These are phyloP conservation scores for Monilinia laxa DNA, from an alignment of 2,329 filamentous ascomycete genomes.

Conservation along the genomic window DNA sequence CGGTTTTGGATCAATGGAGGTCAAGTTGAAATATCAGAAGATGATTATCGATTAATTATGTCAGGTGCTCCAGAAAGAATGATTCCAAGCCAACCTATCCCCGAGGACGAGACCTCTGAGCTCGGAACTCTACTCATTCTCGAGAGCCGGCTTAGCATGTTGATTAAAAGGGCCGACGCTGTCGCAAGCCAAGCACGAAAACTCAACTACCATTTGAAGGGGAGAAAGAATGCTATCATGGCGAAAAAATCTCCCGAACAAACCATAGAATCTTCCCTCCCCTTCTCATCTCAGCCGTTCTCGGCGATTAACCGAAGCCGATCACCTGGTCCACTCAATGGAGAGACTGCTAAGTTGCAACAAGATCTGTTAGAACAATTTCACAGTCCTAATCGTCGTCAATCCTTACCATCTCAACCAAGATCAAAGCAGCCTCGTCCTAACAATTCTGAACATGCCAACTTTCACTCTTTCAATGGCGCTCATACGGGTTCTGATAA, in stretches of 20 bases:
- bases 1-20: conserved; percentile 80
- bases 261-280: conserved; percentile 24
- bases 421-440: conserved; percentile 28
- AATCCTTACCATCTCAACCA: conserved; percentile 28
- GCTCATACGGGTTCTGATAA: conserved; percentile 31
- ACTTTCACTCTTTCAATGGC: conserved; percentile 27
- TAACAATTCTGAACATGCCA: conserved; percentile 22
- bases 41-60: conserved; percentile 81
- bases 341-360: conserved; percentile 44
- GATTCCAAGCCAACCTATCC: conserved; percentile 76
- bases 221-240: conserved; percentile 70
- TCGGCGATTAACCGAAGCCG: conserved; percentile 43
- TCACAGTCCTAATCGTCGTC: conserved; percentile 35
- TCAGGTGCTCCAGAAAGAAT: conserved; percentile 81
- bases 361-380: conserved; percentile 58
- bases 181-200: conserved; percentile 71
- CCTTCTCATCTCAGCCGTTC: conserved; percentile 35
- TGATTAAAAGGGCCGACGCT: conserved; percentile 78
- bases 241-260: conserved; percentile 53
- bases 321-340: conserved; percentile 37
- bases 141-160: conserved; percentile 71
- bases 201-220: conserved; percentile 76
- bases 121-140: conserved; percentile 80
- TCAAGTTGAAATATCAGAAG: conserved; percentile 81
- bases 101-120: conserved; percentile 84